Percentiles rank a stretch among this genome's conserved stretches.
Evolutionary conservation across 2,329 filamentous ascomycete species (phyloP).

Genomic region (Neofusicoccum parvum): DNA sequence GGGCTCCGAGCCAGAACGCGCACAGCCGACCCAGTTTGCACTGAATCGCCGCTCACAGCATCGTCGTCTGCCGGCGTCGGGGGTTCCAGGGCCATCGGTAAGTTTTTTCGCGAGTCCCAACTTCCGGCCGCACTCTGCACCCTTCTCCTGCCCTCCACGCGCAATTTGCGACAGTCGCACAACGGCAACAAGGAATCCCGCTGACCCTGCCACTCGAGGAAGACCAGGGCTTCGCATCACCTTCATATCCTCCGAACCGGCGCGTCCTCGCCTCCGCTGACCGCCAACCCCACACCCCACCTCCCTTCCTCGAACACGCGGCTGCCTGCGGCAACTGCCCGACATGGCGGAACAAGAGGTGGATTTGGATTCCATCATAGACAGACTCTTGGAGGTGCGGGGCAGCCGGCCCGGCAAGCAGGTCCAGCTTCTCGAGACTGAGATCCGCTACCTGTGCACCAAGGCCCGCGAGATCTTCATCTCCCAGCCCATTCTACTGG

Average conservation of each 20-base stretch:
- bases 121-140: conserved; percentile 10
- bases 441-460: conserved; percentile 96
- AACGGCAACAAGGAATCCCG: conserved; percentile 2
- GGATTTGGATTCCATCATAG: conserved; percentile 99
- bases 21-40: conserved; percentile 11
- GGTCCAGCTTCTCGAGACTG: conserved; percentile 92
- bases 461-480: conserved; percentile 99
- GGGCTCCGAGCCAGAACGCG: conserved; percentile 42
- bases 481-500: conserved; percentile 95
- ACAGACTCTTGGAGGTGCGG: conserved; percentile 94
- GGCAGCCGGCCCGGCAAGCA: conserved; percentile 98
- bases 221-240: conserved; percentile 22
- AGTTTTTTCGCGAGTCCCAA: conserved; percentile 16
- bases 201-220: conserved; percentile 4
- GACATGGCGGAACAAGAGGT: conserved; percentile 84
- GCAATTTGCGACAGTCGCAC: conserved; percentile 21
- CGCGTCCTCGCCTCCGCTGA: conserved; percentile 19
- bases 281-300: conserved; percentile 16
- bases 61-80: conserved; percentile 20
- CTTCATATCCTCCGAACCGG: conserved; percentile 17
- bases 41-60: conserved; percentile 19
- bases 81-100: conserved; percentile 19
- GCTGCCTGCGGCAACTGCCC: conserved; percentile 40
- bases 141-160: conserved; percentile 18
- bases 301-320: conserved; percentile 10